A percentile compares a stretch with the other conserved stretches of the same genome.
phyloP scores from a whole-genome alignment of 164 flowering plant species.

The Chloranthus sessilifolius region DNA sequence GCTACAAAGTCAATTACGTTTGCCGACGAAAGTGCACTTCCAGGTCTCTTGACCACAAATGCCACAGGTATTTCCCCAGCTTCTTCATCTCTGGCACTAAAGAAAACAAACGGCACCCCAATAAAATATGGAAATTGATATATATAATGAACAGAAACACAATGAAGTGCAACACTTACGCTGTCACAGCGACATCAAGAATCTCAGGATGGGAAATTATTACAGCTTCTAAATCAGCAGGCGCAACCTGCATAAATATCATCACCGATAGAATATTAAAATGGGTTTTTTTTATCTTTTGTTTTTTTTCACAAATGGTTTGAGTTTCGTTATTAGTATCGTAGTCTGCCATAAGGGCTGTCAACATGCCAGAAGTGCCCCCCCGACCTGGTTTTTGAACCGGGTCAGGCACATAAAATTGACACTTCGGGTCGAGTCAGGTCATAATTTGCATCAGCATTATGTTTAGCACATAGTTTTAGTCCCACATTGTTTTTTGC shows the following conservation, averaged over 20 bases:
- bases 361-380: no score
- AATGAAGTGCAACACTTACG: constrained; percentile 29
- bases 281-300: no score
- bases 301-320: no score
- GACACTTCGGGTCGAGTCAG: no score
- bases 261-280: background rate
- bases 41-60: constrained; percentile 45
- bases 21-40: constrained; percentile 33
- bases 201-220: constrained; percentile 68
- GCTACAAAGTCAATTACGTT: constrained; percentile 47
- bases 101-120: background rate
- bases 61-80: constrained; percentile 75
- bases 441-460: background rate
- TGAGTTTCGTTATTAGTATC: no score
- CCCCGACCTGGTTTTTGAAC: no score
- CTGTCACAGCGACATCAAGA: constrained; percentile 65
- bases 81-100: constrained; percentile 40
- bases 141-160: background rate
- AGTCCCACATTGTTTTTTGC: no score
- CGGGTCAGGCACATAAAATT: no score
- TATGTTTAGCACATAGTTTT: background rate
- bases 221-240: constrained; percentile 73
- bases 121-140: background rate
- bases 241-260: constrained; percentile 57
- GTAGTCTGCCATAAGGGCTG: no score